Base-by-base conservation (phyloP, 306 rosid species). In the Vigna mungo region DNA sequence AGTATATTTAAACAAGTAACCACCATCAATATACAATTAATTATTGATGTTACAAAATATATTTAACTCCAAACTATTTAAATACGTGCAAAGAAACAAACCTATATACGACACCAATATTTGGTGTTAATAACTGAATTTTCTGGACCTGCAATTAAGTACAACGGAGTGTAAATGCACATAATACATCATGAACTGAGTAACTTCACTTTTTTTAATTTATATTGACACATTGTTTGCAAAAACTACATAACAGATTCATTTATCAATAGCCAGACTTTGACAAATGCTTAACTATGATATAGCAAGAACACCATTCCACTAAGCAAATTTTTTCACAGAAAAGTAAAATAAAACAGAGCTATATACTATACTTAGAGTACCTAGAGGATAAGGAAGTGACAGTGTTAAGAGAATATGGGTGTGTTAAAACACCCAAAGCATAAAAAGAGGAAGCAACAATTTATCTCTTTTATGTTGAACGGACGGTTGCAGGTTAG, bases 31-130 rank as follows among this genome's bases (percentile, higher is more conserved):
- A 75, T 48, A 32, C 34, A 64, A 55, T n/a, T 9, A 67, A 65
- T 14, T 7, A 23, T 23, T 12, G 49, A 71, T 20, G 17, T 13
- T 39, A 58, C 27, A 64, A 14, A 75, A 43, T 63, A 73, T 77
- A 79, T 21, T 61, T 68, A 27, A 86, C 72, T 47, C 23, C 25
- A 58, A 80, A 80, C 46, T n/a, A 74, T 77, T 69, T 20, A 23
- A 86, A 62, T 15, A 68, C 14, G 59, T 60, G 34, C 20, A 8
- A 37, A 71, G 75, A 76, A 70, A 62, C 87, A 76, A 72, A 96
- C 98, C 97, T 96, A 87, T 91, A 96, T 59, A 96, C 99, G 43
- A 96, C 96, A 71, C 99, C 99, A 39, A 92, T 92, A 78, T 96
- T 91, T 80, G 98, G 96, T 51, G 99, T 92, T 81, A 96, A 81